A percentile compares a stretch with the other conserved stretches of the same genome.
phyloP scores from a whole-genome alignment of 2,329 filamentous ascomycete species.

The Botrytis galanthina region DNA sequence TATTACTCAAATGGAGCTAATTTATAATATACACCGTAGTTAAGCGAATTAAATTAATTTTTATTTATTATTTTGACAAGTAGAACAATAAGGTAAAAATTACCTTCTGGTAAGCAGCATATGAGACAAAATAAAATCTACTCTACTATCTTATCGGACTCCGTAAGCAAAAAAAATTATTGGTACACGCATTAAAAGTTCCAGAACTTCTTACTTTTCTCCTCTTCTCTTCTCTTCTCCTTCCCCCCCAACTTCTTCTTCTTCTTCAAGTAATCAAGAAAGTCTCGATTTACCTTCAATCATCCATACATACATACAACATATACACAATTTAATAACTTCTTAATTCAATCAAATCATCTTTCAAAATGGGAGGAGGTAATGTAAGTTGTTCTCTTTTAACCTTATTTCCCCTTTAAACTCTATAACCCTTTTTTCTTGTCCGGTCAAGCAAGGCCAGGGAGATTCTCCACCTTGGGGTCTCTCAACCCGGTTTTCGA shows the following conservation, averaged over 20 bases:
- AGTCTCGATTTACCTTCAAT: neutral
- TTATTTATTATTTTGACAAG: neutral
- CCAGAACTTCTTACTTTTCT: neutral
- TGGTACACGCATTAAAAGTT: slow-evolving; percentile 7
- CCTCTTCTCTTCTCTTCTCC: neutral
- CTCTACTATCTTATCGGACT: neutral
- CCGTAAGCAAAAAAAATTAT: neutral
- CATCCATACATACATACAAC: neutral
- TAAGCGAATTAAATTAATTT: neutral
- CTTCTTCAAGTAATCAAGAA: neutral
- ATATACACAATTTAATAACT: slow-evolving; percentile 8
- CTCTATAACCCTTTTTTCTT: neutral
- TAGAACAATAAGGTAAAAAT: no score
- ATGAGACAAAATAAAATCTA: neutral
- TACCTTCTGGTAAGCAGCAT: neutral
- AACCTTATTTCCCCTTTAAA: neutral
- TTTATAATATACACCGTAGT: slow-evolving; percentile 1
- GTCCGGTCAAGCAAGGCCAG: neutral
- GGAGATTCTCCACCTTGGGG: neutral
- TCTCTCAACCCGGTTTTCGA: slow-evolving; percentile 11
- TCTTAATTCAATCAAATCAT: neutral
- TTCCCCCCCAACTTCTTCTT: neutral
- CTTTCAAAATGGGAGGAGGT: slow-evolving; percentile 24
- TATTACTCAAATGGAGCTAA: neutral
- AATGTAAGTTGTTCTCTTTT: slow-evolving; percentile 19